Evolutionary conservation across 805 yeast species (phyloP), one percentile per base, ranked within the genome.

Genomic region (Wickerhamiella bombiphila): DNA sequence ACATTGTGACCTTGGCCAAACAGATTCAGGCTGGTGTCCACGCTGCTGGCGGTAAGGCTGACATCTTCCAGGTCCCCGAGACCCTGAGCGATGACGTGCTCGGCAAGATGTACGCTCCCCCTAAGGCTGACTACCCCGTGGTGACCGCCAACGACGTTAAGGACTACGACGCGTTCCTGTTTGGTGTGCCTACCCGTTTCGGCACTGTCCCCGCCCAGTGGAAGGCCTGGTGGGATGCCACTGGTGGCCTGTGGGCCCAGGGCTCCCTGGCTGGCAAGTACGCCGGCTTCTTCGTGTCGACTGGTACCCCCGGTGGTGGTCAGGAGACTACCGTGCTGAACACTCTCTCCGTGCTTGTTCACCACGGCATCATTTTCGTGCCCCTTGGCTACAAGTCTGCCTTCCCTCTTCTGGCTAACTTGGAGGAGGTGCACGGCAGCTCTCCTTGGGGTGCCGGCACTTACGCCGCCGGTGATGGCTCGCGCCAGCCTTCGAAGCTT

Each of bases 391-490:
- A 74, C 62, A 69, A 65, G 44, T 56, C 64, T 43, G 63, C 69
- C 3, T 76, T 75, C 58, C 66, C 68, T 8, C 66, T 67, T 47
- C 51, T 76, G 45, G 59, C 79, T 31, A 66, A 65, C 58, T 51
- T 76, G 32, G 70, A 66, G 3, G 83, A 79, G 61, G 66, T 72
- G 35, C 93, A 78, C 55, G 93, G 93, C 46, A 80, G 80, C 39
- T 70, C 85, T 17, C 72, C 93, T 33, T 82, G 85, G 83, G 94
- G 93, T 56, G 79, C 93, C 24, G 93, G 93, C 48, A 62, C 80
- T 28, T 64, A 68, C 51, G 85, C 93, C 22, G 80, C 74, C 35
- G 64, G 68, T 36, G 88, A 78, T 53, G 93, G 93, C 36, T 69
- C 80, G 5, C 73, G 93, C 64, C 62, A 64, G 49, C 78, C 83